phyloP scores from a whole-genome alignment of 2,329 filamentous ascomycete species.

The Cladosporium cucumerinum region DNA sequence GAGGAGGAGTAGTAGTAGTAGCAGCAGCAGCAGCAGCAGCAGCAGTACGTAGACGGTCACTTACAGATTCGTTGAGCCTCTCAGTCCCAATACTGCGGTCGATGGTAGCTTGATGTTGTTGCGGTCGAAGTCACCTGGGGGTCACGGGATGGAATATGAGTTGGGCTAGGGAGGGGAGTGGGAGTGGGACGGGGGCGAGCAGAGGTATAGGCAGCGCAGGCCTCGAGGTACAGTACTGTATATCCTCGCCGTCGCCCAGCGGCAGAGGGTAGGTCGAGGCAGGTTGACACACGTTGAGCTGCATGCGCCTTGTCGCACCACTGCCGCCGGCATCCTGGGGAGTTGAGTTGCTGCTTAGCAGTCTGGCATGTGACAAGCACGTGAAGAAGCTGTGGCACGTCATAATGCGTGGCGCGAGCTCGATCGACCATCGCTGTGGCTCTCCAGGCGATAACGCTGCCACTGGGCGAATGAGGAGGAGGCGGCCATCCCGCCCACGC shows the following conservation, averaged over 20 bases:
- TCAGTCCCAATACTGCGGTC: neutral
- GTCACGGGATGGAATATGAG: slow-evolving; percentile 1
- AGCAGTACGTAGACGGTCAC: neutral
- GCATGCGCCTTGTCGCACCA: slow-evolving; percentile 8
- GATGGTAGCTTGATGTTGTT: neutral
- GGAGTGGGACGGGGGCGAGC: neutral
- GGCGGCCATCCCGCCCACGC: neutral
- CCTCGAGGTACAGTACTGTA: slow-evolving; percentile 1
- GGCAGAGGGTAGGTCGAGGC: neutral
- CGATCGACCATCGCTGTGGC: neutral
- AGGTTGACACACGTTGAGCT: slow-evolving; percentile 12
- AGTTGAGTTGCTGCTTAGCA: neutral
- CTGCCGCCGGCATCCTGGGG: neutral
- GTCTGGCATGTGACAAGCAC: slow-evolving; percentile 3
- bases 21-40: no score
- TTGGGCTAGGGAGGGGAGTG: neutral
- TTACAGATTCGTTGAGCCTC: neutral
- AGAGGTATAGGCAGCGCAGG: neutral
- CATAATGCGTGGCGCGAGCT: neutral
- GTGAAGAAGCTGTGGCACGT: neutral
- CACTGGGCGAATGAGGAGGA: neutral
- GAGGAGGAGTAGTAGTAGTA: no score
- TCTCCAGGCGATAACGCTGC: neutral
- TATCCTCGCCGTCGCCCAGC: neutral
- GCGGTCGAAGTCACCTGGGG: neutral